Percentiles rank a stretch among this genome's conserved stretches.
These are phyloP conservation scores for Ulvella scutata DNA, from an alignment of 139 green algal species.

Conservation along the genomic window DNA sequence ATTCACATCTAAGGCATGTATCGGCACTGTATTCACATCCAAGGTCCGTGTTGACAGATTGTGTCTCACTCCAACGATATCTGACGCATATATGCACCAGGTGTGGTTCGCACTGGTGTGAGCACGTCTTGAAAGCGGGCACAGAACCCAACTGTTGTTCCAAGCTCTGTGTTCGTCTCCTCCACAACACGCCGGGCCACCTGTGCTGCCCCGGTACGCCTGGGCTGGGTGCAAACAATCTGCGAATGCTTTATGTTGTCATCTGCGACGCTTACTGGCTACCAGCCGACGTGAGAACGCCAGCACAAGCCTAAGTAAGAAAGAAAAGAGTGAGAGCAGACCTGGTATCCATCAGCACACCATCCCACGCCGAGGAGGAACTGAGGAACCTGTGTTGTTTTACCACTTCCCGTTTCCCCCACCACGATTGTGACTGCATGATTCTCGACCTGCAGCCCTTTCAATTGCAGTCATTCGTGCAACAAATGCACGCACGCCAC, in stretches of 20 bases:
- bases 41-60: no score
- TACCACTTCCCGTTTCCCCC: slow-evolving; percentile 51
- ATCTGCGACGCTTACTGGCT: neutral
- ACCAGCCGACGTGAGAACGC: neutral
- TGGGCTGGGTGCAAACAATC: neutral
- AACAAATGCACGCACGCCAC: neutral
- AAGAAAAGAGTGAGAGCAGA: neutral
- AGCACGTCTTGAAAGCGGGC: neutral
- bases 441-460: slow-evolving; percentile 18
- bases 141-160: neutral
- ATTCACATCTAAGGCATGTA: no score
- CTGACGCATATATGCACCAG: no score
- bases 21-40: no score
- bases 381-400: slow-evolving; percentile 54
- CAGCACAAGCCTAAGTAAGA: neutral
- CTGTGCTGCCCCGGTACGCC: neutral
- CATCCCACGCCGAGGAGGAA: slow-evolving; percentile 16
- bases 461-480: neutral
- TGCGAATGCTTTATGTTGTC: neutral
- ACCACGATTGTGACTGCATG: slow-evolving; percentile 37
- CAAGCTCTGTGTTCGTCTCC: neutral
- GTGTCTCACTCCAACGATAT: no score
- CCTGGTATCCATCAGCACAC: neutral
- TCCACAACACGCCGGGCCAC: neutral
- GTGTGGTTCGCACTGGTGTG: neutral